phyloP scores from a whole-genome alignment of 768 basidiomycete genomes.

The Mycena amicta region DNA sequence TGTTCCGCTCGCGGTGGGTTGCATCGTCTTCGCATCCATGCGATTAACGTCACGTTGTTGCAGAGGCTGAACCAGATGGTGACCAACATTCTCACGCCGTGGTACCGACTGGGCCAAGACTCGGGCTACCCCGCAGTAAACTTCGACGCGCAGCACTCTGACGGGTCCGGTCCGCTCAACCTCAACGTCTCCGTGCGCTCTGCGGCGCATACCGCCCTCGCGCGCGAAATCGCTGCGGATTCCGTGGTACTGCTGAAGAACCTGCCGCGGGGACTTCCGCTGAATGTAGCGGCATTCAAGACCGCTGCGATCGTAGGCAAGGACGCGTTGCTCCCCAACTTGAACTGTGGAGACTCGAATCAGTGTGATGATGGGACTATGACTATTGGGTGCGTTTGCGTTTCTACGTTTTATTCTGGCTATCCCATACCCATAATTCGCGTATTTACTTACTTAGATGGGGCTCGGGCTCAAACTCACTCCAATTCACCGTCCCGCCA shows the following conservation, averaged over 20 bases:
- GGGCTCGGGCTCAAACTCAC: slow-evolving; percentile 53
- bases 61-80: slow-evolving; percentile 52
- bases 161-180: slow-evolving; percentile 48
- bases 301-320: slow-evolving; percentile 62
- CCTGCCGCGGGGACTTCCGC: slow-evolving; percentile 45
- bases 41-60: background rate
- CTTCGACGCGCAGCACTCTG: slow-evolving; percentile 48
- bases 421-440: slow-evolving; percentile 18
- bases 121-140: slow-evolving; percentile 49
- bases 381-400: slow-evolving; percentile 59
- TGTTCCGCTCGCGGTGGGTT: slow-evolving; percentile 1
- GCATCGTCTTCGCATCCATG: background rate
- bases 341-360: slow-evolving; percentile 49
- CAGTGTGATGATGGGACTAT: slow-evolving; percentile 62
- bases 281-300: slow-evolving; percentile 51
- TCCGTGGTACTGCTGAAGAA: slow-evolving; percentile 76
- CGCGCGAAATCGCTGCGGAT: slow-evolving; percentile 63
- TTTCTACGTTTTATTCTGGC: slow-evolving; percentile 15
- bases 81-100: slow-evolving; percentile 45
- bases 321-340: slow-evolving; percentile 55
- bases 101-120: slow-evolving; percentile 52
- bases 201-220: slow-evolving; percentile 50
- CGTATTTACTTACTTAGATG: no score
- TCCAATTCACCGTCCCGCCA: slow-evolving; percentile 49
- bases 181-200: slow-evolving; percentile 46